Base-by-base conservation (phyloP, 371 early-diverging fungal species). In the Funneliformis caledonium region DNA sequence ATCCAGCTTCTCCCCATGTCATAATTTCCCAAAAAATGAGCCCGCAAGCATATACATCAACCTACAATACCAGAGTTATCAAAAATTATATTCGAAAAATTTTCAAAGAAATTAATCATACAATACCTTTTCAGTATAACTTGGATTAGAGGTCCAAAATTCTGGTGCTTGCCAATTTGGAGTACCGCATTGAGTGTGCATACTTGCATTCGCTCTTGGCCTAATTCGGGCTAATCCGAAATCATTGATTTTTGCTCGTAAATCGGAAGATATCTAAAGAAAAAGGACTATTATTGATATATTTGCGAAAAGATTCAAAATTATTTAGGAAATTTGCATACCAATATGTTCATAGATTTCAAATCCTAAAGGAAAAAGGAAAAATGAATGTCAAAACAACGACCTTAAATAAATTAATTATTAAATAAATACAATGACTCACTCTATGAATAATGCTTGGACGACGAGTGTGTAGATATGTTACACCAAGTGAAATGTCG, bases 101-200 rank as follows among this genome's bases (percentile, higher is more conserved):
- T 45, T 19, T n/a, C 22, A 19, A 3, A 0, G 70, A 37, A 73
- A 52, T 56, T 33, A 56, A 19, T 11, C n/a, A 37, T 65, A 37
- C 33, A 42, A n/a, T 68, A 92, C 93, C 84, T 94, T 94, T 82
- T 94, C 94, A 0, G 92, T 92, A 82, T 94, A 94, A 74, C 92
- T 89, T 8, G 94, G 92, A 62, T 90, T 88, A 22, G 89, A 83
- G 9, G 89, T 86, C 93, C 93, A 93, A 80, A 93, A 92, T 85
- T 94, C 94, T 26, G 94, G 94, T 1, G 94, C 94, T 87, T 93
- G 90, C 94, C 94, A 94, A 83, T 94, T 93, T 61, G 92, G 92
- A 14, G 93, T 93, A 14, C 94, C 94, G 80, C 93, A 93, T 64
- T 92, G 92, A 0, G 93, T 93, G 62, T 93, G 94, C 84, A 92